Conservation (phyloP, 129 eudicot genomes). For the Tanacetum coccineum region DNA sequence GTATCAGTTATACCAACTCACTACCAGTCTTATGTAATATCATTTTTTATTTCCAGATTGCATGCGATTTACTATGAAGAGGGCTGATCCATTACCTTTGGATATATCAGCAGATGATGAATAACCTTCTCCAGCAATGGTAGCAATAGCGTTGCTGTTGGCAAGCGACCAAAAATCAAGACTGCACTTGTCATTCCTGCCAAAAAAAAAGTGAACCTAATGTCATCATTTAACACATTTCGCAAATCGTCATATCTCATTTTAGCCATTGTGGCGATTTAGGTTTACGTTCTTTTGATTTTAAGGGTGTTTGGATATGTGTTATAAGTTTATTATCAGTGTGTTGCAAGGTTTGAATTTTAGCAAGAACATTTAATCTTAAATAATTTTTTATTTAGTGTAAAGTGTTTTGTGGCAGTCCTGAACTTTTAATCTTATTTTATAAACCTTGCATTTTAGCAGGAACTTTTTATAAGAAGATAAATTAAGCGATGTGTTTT, state of each 20-base stretch:
- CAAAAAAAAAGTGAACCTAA: constrained; percentile 5
- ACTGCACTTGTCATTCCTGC: constrained; percentile 32
- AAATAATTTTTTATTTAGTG: too few species aligned
- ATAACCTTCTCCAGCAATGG: constrained; percentile 47
- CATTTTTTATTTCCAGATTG: constrained; percentile 20
- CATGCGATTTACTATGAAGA: constrained; percentile 41
- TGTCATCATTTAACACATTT: not conserved
- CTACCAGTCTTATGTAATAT: too few species aligned
- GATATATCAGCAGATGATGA: constrained; percentile 56
- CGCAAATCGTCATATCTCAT: not conserved
- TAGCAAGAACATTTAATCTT: too few species aligned
- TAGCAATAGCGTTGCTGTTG: constrained; percentile 20
- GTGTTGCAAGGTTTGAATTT: not conserved
- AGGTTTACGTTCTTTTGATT: too few species aligned
- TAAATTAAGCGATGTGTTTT: not conserved
- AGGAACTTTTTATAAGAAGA: not conserved
- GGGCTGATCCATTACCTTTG: constrained; percentile 33
- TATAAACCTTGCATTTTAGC: too few species aligned
- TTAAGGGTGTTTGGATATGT: too few species aligned
- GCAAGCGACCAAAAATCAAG: constrained; percentile 29
- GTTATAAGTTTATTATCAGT: too few species aligned
- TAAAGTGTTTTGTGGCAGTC: too few species aligned
- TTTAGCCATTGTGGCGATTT: too few species aligned
- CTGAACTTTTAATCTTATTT: too few species aligned
- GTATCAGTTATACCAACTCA: too few species aligned